Conservation (phyloP, 768 basidiomycete genomes). For the Tricholoma bakamatsutake region DNA sequence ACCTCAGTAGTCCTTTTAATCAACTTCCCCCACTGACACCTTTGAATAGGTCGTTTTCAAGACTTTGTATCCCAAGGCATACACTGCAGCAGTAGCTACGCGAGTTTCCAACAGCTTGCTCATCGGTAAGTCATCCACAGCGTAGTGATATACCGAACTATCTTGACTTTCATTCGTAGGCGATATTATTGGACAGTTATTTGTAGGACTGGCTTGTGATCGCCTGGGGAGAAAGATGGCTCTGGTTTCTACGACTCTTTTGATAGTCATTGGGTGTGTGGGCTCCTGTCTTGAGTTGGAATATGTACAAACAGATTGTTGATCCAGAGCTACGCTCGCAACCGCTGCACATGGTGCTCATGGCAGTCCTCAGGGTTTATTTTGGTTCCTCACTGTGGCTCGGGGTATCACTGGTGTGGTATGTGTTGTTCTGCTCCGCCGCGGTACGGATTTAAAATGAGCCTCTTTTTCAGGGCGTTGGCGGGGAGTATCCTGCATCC, state of each 20-base stretch:
- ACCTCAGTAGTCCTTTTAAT: constrained; percentile 28
- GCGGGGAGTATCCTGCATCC: constrained; percentile 74
- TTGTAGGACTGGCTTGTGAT: constrained; percentile 68
- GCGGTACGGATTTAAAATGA: not conserved
- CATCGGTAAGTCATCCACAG: too few species aligned
- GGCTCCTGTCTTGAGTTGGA: too few species aligned
- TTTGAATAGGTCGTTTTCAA: too few species aligned
- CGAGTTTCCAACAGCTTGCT: too few species aligned
- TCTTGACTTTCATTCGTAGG: too few species aligned
- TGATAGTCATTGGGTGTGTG: constrained; percentile 50
- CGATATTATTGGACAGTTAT: constrained; percentile 33
- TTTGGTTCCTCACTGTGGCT: constrained; percentile 72
- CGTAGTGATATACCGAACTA: too few species aligned
- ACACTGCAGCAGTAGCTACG: too few species aligned
- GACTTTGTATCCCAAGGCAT: too few species aligned
- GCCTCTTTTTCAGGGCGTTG: constrained; percentile 48
- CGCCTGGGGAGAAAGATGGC: constrained; percentile 72
- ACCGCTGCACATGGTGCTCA: constrained; percentile 62
- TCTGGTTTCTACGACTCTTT: constrained; percentile 57
- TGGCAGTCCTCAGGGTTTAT: constrained; percentile 51
- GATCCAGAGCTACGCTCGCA: constrained; percentile 46
- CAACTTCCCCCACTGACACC: constrained; percentile 11
- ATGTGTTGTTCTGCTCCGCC: constrained; percentile 14
- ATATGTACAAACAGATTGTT: too few species aligned
- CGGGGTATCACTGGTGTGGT: constrained; percentile 65